These are phyloP conservation scores for Tranzscheliella williamsii DNA, from an alignment of 1,284 basidiomycete species.

Conservation along the genomic window DNA sequence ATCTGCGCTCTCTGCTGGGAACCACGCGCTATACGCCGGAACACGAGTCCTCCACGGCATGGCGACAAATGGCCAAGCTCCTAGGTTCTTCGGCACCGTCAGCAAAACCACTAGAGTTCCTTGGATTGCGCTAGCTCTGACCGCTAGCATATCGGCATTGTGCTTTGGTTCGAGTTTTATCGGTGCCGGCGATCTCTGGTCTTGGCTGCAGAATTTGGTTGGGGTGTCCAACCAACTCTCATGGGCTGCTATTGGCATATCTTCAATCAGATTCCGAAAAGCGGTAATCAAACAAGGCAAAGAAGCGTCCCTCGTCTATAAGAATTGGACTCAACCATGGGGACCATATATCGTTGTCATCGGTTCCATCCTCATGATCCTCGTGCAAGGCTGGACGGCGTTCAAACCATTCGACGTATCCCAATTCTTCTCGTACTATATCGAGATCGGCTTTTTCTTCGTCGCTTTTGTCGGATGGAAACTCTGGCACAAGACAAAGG, in stretches of 20 bases:
- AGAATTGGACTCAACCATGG: slow-evolving; percentile 63
- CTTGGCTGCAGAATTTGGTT: slow-evolving; percentile 67
- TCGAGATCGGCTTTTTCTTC: slow-evolving; percentile 56
- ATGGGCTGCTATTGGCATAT: slow-evolving; percentile 79
- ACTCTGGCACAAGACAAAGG: slow-evolving; percentile 31
- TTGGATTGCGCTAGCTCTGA: slow-evolving; percentile 71
- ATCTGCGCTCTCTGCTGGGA: slow-evolving; percentile 83
- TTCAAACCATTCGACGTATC: slow-evolving; percentile 37
- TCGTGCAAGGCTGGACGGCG: slow-evolving; percentile 55
- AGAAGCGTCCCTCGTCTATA: slow-evolving; percentile 60
- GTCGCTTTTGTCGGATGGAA: slow-evolving; percentile 31
- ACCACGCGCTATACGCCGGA: slow-evolving; percentile 77
- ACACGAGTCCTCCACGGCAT: slow-evolving; percentile 76
- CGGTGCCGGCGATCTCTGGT: slow-evolving; percentile 67
- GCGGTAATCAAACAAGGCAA: slow-evolving; percentile 68
- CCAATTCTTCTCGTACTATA: slow-evolving; percentile 63
- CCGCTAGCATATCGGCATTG: slow-evolving; percentile 69
- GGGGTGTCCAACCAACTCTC: slow-evolving; percentile 74
- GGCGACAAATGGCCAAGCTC: slow-evolving; percentile 75
- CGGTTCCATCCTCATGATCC: slow-evolving; percentile 45
- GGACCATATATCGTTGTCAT: slow-evolving; percentile 47
- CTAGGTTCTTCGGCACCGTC: slow-evolving; percentile 71
- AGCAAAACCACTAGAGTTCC: slow-evolving; percentile 73
- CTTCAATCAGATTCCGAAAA: slow-evolving; percentile 74
- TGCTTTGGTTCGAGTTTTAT: slow-evolving; percentile 67